Base-by-base conservation (phyloP, 441 rosid genomes). In the Isatis lusitanica region DNA sequence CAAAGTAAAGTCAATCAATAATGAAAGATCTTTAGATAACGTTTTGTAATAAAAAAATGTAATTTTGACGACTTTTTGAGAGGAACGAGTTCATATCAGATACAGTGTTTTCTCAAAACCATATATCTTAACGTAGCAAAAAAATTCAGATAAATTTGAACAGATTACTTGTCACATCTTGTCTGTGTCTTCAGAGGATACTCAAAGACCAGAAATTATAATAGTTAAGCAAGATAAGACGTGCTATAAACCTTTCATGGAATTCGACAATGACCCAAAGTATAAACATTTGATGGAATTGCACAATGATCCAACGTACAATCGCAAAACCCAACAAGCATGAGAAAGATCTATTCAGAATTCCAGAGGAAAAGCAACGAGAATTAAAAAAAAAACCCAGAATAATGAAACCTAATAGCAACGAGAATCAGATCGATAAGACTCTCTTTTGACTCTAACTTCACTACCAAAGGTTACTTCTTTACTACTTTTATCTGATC, bases 1-100 rank as follows among this genome's bases (percentile, higher is more conserved):
- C 73, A 58, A 9, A 50, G 35, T 51, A 58, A 58, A 65, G 63
- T 71, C 68, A 48, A 65, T 24, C 50, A 58, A 59, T 58, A 58
- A 65, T 44, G 28, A 28, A 62, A 71, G 68, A 71, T 59, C 58
- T 76, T 76, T 51, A 10, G 73, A 71, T 58, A 65, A 76, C 30
- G 36, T 30, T 28, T 33, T 66, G 59, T 9, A 21, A 48, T 8
- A 7, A 24, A 31, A 66, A 28, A 57, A 9, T 2, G 61, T 17
- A 66, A 26, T 16, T 2, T 17, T 26, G 66, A 74, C 16, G 46
- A 68, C 79, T 18, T 69, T 39, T 66, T 33, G 39, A 18, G 33
- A 16, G 47, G 47, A 70, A 15, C 10, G 39, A 56, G 57, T 76
- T 70, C 44, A 64, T 4, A 76, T 65, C 28, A 63, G 30, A 21